These are phyloP conservation scores for Caloboletus inedulis DNA, from an alignment of 1,284 basidiomycete genomes.

Conservation along the genomic window DNA sequence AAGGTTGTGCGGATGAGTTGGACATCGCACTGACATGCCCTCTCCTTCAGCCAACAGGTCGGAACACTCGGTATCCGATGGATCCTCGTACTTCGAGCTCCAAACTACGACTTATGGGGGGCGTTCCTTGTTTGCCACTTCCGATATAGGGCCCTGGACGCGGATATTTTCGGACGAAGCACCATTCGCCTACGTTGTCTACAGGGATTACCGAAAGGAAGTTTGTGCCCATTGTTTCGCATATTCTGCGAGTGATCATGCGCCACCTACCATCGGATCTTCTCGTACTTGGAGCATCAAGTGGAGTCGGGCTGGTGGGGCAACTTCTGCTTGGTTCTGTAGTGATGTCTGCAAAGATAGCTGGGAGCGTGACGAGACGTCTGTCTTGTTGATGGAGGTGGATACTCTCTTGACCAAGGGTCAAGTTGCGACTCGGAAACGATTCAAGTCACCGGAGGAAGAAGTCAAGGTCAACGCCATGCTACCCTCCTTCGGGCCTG, in stretches of 20 bases:
- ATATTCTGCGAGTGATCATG: slow-evolving; percentile 48
- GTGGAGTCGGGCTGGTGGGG: slow-evolving; percentile 30
- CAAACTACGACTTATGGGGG: slow-evolving; percentile 45
- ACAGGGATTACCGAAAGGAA: slow-evolving; percentile 57
- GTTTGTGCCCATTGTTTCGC: slow-evolving; percentile 62
- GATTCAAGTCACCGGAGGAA: slow-evolving; percentile 34
- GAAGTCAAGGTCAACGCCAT: slow-evolving; percentile 19
- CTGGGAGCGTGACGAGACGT: slow-evolving; percentile 41
- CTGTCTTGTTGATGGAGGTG: slow-evolving; percentile 31
- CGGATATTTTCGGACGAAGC: slow-evolving; percentile 40
- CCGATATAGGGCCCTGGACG: slow-evolving; percentile 40
- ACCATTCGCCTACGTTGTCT: slow-evolving; percentile 50
- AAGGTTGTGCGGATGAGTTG: neutral
- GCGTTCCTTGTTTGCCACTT: slow-evolving; percentile 49
- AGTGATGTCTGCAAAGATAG: slow-evolving; percentile 42
- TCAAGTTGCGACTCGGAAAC: slow-evolving; percentile 25
- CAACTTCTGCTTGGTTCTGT: slow-evolving; percentile 56
- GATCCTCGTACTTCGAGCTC: slow-evolving; percentile 18
- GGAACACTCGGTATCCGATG: neutral
- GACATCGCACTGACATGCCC: slow-evolving; percentile 11
- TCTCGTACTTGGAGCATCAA: slow-evolving; percentile 43
- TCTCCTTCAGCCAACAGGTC: neutral
- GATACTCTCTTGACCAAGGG: slow-evolving; percentile 36
- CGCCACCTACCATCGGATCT: slow-evolving; percentile 9
- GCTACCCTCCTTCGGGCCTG: slow-evolving; percentile 11